Conservation (phyloP, 495 filamentous ascomycete species). For the Lasiosphaeris hirsuta region DNA sequence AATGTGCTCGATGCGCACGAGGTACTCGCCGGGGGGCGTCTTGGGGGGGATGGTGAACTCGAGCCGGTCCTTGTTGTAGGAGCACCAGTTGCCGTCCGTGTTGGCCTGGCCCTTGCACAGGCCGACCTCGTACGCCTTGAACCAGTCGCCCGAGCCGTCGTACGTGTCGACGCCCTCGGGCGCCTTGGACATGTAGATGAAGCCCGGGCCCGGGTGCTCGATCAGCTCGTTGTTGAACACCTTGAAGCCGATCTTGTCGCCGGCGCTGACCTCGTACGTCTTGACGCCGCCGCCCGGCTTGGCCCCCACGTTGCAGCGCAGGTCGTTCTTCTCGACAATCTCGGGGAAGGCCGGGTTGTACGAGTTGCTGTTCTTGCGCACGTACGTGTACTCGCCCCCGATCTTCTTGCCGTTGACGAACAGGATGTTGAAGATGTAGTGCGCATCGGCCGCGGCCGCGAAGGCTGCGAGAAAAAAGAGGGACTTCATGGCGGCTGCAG, state of each 20-base stretch:
- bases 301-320: conserved; percentile 50
- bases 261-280: conserved; percentile 40
- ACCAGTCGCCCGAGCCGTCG: conserved; percentile 50
- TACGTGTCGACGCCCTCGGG: conserved; percentile 40
- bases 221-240: conserved; percentile 44
- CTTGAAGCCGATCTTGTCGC: conserved; percentile 47
- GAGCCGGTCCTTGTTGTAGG: conserved; percentile 37
- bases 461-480: conserved; percentile 25
- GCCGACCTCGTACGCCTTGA: conserved; percentile 47
- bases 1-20: conserved; percentile 55
- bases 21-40: conserved; percentile 52
- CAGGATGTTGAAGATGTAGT: conserved; percentile 43
- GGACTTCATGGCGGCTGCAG: conserved; percentile 26
- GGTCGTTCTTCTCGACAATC: conserved; percentile 37
- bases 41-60: conserved; percentile 49
- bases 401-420: conserved; percentile 38
- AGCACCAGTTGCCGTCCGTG: conserved; percentile 34
- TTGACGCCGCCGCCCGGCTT: conserved; percentile 25
- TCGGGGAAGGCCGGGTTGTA: conserved; percentile 42
- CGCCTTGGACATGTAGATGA: conserved; percentile 48
- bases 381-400: conserved; percentile 40
- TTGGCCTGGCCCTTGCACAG: conserved; percentile 29
- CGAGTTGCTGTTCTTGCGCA: conserved; percentile 36
- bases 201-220: conserved; percentile 47
- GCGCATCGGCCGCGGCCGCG: conserved; percentile 30